Base-by-base conservation (phyloP, 129 eudicot genomes). In the Chrysanthemum makinoi region DNA sequence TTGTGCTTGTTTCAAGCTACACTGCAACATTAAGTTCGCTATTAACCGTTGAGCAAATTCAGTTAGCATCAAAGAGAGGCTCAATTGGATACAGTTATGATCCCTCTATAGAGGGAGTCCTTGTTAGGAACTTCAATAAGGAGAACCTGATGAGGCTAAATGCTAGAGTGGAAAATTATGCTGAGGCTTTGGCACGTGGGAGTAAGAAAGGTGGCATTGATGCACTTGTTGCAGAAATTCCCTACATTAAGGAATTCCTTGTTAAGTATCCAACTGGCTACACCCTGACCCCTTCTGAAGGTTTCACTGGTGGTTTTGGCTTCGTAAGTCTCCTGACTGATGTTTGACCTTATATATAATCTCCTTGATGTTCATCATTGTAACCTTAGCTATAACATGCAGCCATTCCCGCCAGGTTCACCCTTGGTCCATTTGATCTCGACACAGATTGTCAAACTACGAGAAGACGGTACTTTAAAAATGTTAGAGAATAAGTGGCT, bases 21-120 rank as follows among this genome's bases (percentile, higher is more conserved):
- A 89, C 96, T 2, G 91, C 96, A 18, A 89, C 71, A 17, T 80
- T 86, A 68, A 72, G 82, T 49, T 83, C 96, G 2, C 22, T 81
- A 62, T 66, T 89, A 68, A 89, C 91, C 0, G 74, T 89, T 14
- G 78, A 89, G 63, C 83, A 86, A 65, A 76, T 86, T 24, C 66
- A 62, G 61, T 50, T 74, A 52, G 66, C 75, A n/a, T 47, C 76
- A 14, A 71, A 55, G 55, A 73, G 69, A n/a, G 69, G 54, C 3
- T 55, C 48, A 11, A 60, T 78, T 9, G 77, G 76, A 4, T 66
- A 39, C 65, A 83, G 43, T 20, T 47, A 19, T 12, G 49, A 57
- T 47, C 56, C 75, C 1, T 43, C 62, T 15, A 7, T 62, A 16
- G n/a, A n/a, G 39, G 68, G 79, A 47, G 6, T 18, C 49, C 6